phyloP scores from a whole-genome alignment of 352 stramenopile species.

The Globisporangium radiosum region DNA sequence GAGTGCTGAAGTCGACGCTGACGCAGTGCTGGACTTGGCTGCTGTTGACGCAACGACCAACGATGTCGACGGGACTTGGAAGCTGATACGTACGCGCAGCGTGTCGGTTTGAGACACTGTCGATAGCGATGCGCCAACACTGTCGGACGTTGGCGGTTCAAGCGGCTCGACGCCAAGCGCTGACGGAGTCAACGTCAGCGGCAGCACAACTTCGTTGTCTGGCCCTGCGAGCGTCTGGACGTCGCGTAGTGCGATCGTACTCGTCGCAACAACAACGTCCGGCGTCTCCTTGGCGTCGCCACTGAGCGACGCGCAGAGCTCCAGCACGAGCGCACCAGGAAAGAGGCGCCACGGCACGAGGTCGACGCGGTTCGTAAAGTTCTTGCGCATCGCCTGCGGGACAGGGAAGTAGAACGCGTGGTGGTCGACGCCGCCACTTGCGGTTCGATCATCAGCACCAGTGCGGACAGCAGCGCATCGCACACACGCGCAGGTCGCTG shows the following conservation, averaged over 20 bases:
- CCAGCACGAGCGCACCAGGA: conserved; percentile 63
- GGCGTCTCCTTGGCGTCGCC: conserved; percentile 62
- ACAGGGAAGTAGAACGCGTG: conserved; percentile 82
- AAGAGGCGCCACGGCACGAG: conserved; percentile 72
- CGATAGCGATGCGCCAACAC: neutral
- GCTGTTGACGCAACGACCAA: neutral
- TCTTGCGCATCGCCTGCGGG: conserved; percentile 67
- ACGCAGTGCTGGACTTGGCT: neutral
- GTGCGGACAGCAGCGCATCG: conserved; percentile 19
- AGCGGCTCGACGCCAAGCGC: neutral
- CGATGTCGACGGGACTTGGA: conserved; percentile 12
- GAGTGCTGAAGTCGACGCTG: neutral
- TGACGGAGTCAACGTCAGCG: conserved; percentile 28
- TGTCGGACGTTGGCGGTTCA: neutral
- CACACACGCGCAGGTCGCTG: conserved; percentile 37
- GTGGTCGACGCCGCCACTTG: conserved; percentile 50
- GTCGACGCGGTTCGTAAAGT: conserved; percentile 68
- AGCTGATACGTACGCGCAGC: conserved; percentile 48
- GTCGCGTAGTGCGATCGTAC: conserved; percentile 44
- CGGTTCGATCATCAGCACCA: neutral
- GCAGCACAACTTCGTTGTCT: conserved; percentile 31
- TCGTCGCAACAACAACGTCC: conserved; percentile 55
- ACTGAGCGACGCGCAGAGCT: conserved; percentile 65
- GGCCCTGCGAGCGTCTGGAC: conserved; percentile 17
- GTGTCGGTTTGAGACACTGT: conserved; percentile 11